Percentiles rank a stretch among this genome's conserved stretches.
Evolutionary conservation across 306 rosid species (phyloP).

Genomic region (Leucaena leucocephala): DNA sequence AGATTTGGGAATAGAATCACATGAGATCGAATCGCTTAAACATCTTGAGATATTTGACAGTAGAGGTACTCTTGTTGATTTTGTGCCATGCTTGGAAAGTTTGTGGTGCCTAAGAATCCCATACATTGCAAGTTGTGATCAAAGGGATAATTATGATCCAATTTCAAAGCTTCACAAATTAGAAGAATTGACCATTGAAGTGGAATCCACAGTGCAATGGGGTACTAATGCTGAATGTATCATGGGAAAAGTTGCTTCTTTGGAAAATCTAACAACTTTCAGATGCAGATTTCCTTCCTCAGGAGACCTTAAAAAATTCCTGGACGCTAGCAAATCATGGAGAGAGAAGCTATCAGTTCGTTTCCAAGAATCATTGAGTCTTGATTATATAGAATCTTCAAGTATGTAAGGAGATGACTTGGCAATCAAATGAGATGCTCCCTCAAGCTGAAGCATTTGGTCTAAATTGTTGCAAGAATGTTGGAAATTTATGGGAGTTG

Average conservation of each 20-base stretch:
- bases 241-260: background rate
- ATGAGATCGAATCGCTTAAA: background rate
- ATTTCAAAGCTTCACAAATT: background rate
- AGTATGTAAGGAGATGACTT: background rate
- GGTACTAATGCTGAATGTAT: too few species aligned
- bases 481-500: too few species aligned
- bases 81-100: background rate
- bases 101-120: constrained; percentile 16
- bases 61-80: background rate
- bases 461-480: too few species aligned
- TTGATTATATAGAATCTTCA: background rate
- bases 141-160: background rate
- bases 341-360: too few species aligned
- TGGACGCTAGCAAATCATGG: too few species aligned
- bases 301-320: too few species aligned
- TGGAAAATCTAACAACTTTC: background rate
- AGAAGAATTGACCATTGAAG: background rate
- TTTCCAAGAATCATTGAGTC: background rate
- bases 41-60: constrained; percentile 23
- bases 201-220: background rate
- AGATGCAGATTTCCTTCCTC: background rate
- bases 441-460: background rate
- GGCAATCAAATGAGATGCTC: constrained; percentile 11
- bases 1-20: background rate
- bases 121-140: background rate